These are phyloP conservation scores for Thelephora terrestris DNA, from an alignment of 1,284 basidiomycete genomes.

Conservation along the genomic window DNA sequence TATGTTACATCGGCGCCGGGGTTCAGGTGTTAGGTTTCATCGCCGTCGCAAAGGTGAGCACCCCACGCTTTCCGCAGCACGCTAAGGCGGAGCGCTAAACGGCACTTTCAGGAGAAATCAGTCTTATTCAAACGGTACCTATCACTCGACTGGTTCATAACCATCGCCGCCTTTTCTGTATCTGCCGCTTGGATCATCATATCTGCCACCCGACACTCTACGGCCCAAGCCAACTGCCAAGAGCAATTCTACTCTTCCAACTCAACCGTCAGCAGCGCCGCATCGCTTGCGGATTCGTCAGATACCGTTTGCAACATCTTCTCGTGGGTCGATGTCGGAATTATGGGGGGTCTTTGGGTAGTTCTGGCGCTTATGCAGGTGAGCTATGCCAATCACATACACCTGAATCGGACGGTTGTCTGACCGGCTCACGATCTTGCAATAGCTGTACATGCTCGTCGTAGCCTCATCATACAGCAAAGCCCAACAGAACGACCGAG, in stretches of 20 bases:
- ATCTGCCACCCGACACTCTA: constrained; percentile 64
- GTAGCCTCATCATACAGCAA: constrained; percentile 66
- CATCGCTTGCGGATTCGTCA: constrained; percentile 31
- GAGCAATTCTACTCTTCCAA: constrained; percentile 42
- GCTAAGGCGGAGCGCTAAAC: constrained; percentile 2
- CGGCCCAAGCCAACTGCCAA: constrained; percentile 60
- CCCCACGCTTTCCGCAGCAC: background rate
- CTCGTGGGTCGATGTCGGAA: constrained; percentile 83
- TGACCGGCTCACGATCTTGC: constrained; percentile 10
- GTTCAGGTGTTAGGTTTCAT: constrained; percentile 76
- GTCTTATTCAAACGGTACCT: constrained; percentile 69
- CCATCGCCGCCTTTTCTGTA: constrained; percentile 57
- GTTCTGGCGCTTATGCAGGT: constrained; percentile 70
- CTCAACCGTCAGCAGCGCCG: constrained; percentile 20
- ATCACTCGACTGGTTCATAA: constrained; percentile 52
- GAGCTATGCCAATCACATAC: constrained; percentile 14
- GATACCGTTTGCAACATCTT: constrained; percentile 76
- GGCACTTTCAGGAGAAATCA: constrained; percentile 55
- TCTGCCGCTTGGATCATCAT: constrained; percentile 74
- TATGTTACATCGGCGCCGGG: constrained; percentile 65
- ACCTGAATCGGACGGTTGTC: constrained; percentile 12
- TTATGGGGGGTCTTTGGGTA: constrained; percentile 82
- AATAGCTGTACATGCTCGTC: constrained; percentile 61
- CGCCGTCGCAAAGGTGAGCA: constrained; percentile 63
- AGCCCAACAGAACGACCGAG: constrained; percentile 70